Percentiles rank a stretch among this genome's conserved stretches.
phyloP scores from a whole-genome alignment of 768 basidiomycete species.

The Lentinus tigrinus region DNA sequence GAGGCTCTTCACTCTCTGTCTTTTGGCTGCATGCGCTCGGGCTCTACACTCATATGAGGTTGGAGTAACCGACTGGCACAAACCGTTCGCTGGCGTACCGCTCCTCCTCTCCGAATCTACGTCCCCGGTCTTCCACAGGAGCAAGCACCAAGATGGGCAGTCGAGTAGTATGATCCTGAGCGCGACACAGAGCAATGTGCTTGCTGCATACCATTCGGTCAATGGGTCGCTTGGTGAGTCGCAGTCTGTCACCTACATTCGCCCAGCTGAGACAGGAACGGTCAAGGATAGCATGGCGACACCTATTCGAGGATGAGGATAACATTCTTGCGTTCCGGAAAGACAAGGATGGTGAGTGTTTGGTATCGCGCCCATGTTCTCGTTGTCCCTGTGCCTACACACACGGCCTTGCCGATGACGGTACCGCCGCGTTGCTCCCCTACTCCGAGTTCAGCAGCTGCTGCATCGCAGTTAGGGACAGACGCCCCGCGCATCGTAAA shows the following conservation, averaged over 20 bases:
- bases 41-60: slow-evolving; percentile 64
- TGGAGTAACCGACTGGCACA: slow-evolving; percentile 88
- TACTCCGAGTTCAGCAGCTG: too few relatives aligned
- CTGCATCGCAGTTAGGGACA: too few relatives aligned
- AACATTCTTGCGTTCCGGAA: slow-evolving; percentile 62
- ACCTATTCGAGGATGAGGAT: slow-evolving; percentile 71
- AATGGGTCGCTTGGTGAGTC: slow-evolving; percentile 71
- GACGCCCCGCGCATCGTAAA: too few relatives aligned
- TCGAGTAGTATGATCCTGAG: slow-evolving; percentile 55
- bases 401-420: too few relatives aligned
- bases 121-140: slow-evolving; percentile 59
- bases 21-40: slow-evolving; percentile 8
- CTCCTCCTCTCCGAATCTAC: slow-evolving; percentile 47
- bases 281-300: slow-evolving; percentile 67
- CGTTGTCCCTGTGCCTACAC: background rate
- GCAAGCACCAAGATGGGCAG: slow-evolving; percentile 26
- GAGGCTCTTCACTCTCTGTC: slow-evolving; percentile 10
- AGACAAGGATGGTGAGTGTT: slow-evolving; percentile 52
- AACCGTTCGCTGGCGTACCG: slow-evolving; percentile 71
- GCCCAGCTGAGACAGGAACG: background rate
- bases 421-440: too few relatives aligned
- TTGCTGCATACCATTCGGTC: slow-evolving; percentile 67
- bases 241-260: background rate
- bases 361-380: background rate
- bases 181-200: slow-evolving; percentile 71